Evolutionary conservation across 2,329 filamentous ascomycete species (phyloP).

Genomic region (Rachicladosporium sp.): DNA sequence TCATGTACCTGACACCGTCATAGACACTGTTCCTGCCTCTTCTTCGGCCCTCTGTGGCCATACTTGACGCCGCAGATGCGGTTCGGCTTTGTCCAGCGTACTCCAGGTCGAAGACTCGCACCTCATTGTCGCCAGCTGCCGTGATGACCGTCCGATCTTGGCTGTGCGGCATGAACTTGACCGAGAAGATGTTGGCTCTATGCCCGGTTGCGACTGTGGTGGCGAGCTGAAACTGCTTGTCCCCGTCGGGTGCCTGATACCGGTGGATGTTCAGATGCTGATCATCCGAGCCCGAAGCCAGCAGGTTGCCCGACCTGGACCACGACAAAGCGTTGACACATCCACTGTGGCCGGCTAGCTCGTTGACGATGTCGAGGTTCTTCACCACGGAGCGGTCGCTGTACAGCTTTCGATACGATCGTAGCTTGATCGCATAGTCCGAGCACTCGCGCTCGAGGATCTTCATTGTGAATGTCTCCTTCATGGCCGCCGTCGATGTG

Average conservation of each 20-base stretch:
- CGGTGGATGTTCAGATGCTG: conserved; percentile 53
- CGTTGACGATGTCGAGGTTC: conserved; percentile 56
- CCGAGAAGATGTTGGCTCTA: conserved; percentile 56
- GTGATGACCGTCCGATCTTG: conserved; percentile 52
- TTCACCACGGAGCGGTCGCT: conserved; percentile 48
- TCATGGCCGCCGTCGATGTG: conserved; percentile 10
- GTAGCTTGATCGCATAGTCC: conserved; percentile 9
- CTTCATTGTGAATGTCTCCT: conserved; percentile 14
- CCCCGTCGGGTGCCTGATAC: conserved; percentile 43
- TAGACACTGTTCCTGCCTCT: conserved; percentile 41
- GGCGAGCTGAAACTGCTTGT: conserved; percentile 47
- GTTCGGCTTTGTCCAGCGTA: conserved; percentile 39
- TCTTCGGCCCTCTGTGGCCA: conserved; percentile 34
- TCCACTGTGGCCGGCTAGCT: conserved; percentile 52
- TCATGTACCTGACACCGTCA: conserved; percentile 42
- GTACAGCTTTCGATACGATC: conserved; percentile 39
- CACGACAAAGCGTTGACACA: conserved; percentile 58
- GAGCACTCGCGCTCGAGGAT: conserved; percentile 18
- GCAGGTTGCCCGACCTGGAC: conserved; percentile 49
- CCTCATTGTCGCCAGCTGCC: conserved; percentile 51
- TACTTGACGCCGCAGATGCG: conserved; percentile 30
- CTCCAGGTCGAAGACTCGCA: conserved; percentile 57
- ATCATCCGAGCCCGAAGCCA: conserved; percentile 58
- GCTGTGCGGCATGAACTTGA: conserved; percentile 64
- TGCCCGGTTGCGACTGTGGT: conserved; percentile 53